Evolutionary conservation across 78 protist species (phyloP), one percentile per base, ranked within the genome.

Genomic region (Dictyostelium brefeldianum): DNA sequence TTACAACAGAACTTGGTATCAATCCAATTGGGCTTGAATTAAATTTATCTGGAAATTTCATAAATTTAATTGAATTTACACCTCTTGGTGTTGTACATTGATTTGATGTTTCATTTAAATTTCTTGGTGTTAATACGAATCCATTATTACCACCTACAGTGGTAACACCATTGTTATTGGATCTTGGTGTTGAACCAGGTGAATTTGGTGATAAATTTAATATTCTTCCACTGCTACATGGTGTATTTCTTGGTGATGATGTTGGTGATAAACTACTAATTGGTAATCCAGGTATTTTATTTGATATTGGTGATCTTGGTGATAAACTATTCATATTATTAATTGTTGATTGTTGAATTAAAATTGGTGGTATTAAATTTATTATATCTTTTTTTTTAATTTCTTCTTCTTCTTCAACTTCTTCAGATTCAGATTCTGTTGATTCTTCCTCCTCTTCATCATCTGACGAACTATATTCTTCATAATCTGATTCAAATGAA

Each of bases 31-130:
- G 73, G 12, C 17, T 27, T 11, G 73, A 64, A 64, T 64, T 64
- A 64, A 64, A 64, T 64, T 22, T 64, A 64, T 64, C 73, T 64
- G 73, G 73, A 29, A 64, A 64, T 29, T 64, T 64, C 46, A 64
- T 64, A 29, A 27, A 27, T 31, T 31, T 64, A 10, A 64, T 29
- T 64, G 14, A 14, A 64, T 64, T 64, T 10, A 43, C 8, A 14
- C 73, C 14, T 64, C 73, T 64, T 64, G 73, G 73, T 64, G 73
- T 27, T 57, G 67, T n/a, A 57, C 22, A n/a, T 27, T 64, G 36
- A 64, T 64, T 64, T 64, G 73, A 64, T 64, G 73, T 64, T 64
- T 64, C 73, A 64, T 64, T 64, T 10, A 4, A 29, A 64, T 12
- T 27, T 71, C 57, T 43, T n/a, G 78, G 54, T 43, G 78, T 71